These are phyloP conservation scores for Solanum ossicruentum DNA, from an alignment of 257 asterid species.

Conservation along the genomic window DNA sequence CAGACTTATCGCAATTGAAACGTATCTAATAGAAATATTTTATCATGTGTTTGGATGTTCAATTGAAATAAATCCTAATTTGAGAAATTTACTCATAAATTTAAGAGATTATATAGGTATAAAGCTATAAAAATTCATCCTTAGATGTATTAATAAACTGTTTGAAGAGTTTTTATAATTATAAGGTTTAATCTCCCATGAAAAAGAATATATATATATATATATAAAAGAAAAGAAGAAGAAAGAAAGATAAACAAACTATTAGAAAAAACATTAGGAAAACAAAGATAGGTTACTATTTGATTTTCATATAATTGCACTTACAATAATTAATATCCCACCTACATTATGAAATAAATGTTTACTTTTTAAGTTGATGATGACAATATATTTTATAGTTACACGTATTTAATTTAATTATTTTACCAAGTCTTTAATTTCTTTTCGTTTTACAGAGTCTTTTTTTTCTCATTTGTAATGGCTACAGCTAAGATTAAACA, in stretches of 20 bases:
- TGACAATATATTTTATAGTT: neutral
- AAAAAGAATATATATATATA: too few species aligned
- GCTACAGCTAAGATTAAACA: too few species aligned
- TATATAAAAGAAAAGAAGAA: too few species aligned
- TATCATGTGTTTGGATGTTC: too few species aligned
- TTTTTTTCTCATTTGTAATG: neutral
- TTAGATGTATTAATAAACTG: neutral
- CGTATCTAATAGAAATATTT: too few species aligned
- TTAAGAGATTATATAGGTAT: too few species aligned
- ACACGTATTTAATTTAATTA: neutral
- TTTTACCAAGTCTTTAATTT: neutral
- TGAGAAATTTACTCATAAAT: neutral
- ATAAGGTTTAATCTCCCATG: neutral
- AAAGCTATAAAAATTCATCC: too few species aligned
- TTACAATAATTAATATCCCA: neutral
- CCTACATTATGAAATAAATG: neutral
- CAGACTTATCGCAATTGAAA: too few species aligned
- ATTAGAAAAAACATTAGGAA: neutral
- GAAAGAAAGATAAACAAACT: neutral
- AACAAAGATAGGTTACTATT: neutral
- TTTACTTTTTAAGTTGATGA: neutral
- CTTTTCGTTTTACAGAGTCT: neutral
- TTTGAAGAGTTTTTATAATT: neutral
- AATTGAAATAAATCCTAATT: too few species aligned
- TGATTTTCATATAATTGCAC: neutral